Percentiles rank a stretch among this genome's conserved stretches.
Evolutionary conservation across 176 grass and related monocot genomes (phyloP).

Genomic region (Stipa capillata): DNA sequence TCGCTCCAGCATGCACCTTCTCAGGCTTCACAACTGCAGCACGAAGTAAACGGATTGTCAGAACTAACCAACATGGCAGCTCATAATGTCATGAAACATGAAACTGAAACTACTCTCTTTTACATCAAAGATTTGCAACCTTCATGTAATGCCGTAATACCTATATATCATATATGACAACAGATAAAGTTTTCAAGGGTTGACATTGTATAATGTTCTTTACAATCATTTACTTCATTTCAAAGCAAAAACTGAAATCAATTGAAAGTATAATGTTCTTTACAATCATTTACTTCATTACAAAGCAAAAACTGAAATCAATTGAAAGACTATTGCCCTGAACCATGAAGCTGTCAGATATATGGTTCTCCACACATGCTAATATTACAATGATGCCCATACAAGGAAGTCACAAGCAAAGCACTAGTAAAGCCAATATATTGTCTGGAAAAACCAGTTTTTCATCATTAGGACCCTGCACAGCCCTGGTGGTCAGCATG

Average conservation of each 20-base stretch:
- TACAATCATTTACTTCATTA: not conserved
- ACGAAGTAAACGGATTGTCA: not conserved
- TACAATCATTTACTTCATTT: not conserved
- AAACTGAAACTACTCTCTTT: not conserved
- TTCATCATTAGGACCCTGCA: slow-evolving; percentile 15
- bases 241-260: not conserved
- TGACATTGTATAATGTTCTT: not conserved
- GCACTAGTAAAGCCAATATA: not conserved
- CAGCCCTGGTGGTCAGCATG: not conserved
- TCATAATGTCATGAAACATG: not conserved
- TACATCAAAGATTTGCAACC: not conserved
- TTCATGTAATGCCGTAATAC: not conserved
- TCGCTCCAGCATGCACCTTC: slow-evolving; percentile 68
- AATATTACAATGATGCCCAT: not conserved
- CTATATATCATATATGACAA: not conserved
- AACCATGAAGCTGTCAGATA: not conserved
- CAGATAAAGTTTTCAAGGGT: not conserved
- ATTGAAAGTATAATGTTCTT: not conserved
- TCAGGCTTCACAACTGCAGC: slow-evolving; percentile 83
- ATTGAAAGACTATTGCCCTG: not conserved
- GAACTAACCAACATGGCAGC: not conserved
- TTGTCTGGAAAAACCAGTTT: not conserved
- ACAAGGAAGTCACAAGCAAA: slow-evolving; percentile 10
- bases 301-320: not conserved
- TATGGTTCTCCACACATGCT: not conserved